Conservation (phyloP, 352 stramenopile species). For the Phytopythium ostracodes region DNA sequence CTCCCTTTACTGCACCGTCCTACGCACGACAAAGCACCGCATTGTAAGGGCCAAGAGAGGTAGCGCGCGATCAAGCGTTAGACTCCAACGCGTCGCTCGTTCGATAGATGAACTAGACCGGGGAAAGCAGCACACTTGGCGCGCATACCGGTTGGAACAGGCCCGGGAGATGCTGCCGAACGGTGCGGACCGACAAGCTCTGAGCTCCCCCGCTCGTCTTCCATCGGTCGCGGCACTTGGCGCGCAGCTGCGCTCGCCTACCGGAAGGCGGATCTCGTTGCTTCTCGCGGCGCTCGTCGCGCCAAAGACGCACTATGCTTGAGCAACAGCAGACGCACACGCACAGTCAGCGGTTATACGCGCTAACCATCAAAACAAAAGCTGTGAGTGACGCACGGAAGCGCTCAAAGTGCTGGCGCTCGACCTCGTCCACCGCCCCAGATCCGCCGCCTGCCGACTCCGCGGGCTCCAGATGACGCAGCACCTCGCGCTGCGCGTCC, state of each 20-base stretch:
- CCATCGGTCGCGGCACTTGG: constrained; percentile 33
- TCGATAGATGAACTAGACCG: not conserved
- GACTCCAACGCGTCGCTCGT: not conserved
- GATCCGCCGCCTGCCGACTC: constrained; percentile 14
- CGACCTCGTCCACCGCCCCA: constrained; percentile 24
- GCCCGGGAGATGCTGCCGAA: constrained; percentile 34
- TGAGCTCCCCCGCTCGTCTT: constrained; percentile 17
- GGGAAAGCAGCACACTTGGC: too few species aligned
- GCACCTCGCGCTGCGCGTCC: constrained; percentile 35
- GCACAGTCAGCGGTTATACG: too few species aligned
- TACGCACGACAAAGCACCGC: not conserved
- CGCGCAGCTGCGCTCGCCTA: constrained; percentile 29
- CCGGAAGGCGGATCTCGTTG: constrained; percentile 20
- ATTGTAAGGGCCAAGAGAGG: too few species aligned
- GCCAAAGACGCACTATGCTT: constrained; percentile 18
- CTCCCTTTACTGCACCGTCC: not conserved
- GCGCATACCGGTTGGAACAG: constrained; percentile 37
- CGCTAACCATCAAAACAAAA: not conserved
- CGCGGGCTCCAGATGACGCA: constrained; percentile 27
- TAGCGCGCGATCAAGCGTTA: too few species aligned
- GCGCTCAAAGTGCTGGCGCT: constrained; percentile 38
- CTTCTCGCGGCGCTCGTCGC: constrained; percentile 13
- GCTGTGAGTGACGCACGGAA: constrained; percentile 26
- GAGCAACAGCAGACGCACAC: not conserved
- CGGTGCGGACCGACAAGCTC: constrained; percentile 25